Conservation (phyloP, 495 filamentous ascomycete genomes). For the Penicillium malachiteum region DNA sequence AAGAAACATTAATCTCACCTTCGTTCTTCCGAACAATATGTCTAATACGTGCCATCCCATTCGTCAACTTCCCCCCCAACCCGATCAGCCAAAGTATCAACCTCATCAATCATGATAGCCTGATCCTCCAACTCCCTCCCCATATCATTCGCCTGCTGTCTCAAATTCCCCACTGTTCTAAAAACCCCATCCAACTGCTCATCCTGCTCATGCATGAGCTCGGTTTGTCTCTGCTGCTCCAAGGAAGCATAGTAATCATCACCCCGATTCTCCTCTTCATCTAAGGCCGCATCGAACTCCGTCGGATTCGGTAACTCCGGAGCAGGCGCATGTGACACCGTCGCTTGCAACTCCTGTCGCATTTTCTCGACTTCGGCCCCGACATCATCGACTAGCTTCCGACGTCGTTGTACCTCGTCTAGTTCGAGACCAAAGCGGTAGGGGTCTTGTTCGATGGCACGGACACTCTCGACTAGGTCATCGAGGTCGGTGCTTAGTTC, state of each 20-base stretch:
- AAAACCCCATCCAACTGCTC: conserved; percentile 89
- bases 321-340: conserved; percentile 31
- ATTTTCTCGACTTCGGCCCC: conserved; percentile 85
- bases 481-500: conserved; percentile 81
- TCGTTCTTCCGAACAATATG: conserved; percentile 89
- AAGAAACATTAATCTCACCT: conserved; percentile 51
- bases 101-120: conserved; percentile 72
- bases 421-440: conserved; percentile 84
- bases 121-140: conserved; percentile 94
- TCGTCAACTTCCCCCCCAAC: conserved; percentile 83
- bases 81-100: conserved; percentile 78
- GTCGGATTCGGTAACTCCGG: conserved; percentile 65
- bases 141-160: conserved; percentile 91
- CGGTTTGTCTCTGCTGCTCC: conserved; percentile 86
- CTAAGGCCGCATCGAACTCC: conserved; percentile 56
- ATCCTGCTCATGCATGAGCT: conserved; percentile 95
- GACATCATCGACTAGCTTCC: conserved; percentile 85
- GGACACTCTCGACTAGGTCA: conserved; percentile 85
- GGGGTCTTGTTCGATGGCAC: conserved; percentile 85
- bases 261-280: conserved; percentile 37
- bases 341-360: conserved; percentile 71
- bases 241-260: conserved; percentile 79
- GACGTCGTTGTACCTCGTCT: conserved; percentile 76
- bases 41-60: conserved; percentile 79
- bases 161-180: conserved; percentile 83